Evolutionary conservation across 805 yeast species (phyloP), one percentile per base, ranked within the genome.

Genomic region (Teunomyces gatunensis): DNA sequence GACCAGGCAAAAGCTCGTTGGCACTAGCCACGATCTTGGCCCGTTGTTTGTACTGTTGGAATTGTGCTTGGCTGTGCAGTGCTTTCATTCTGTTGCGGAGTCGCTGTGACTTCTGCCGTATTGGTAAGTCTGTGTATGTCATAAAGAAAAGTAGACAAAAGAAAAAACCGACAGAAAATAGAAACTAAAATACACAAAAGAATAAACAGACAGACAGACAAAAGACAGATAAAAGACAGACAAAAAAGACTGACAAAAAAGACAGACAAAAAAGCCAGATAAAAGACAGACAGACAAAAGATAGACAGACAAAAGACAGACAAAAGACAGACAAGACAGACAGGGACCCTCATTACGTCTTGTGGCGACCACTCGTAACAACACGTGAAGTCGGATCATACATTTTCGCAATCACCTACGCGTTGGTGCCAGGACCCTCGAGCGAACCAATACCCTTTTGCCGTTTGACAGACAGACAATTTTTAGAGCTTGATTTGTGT

Each of bases 1-100:
- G 73, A 1, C 97, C 98, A 0, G 97, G 96, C 33, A 73, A 59
- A 39, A 73, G 62, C 42, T 73, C 78, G 52, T 65, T 68, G 54
- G 66, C 59, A 51, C 56, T 61, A 51, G 55, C 55, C 47, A 71
- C 57, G 49, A 59, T 61, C 45, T 60, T 65, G 27, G 75, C 64
- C 39, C 64, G 64, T 45, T 56, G 63, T 45, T 63, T 63, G 59
- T 65, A 71, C 49, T 61, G 69, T 42, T 64, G 68, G 51, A 68
- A 69, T 50, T 61, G 58, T 50, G 60, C 60, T 36, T 54, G 48
- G 13, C 54, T 46, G 56, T 58, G 47, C 49, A 55, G 60, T 11
- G 54, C 53, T 44, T 49, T 54, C 52, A 54, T 49, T 42, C 58
- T 52, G 54, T 59, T 57, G 43, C 56, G 57, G 18, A 64, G 56